Percentiles rank a stretch among this genome's conserved stretches.
phyloP scores from a whole-genome alignment of 768 basidiomycete genomes.

The Boletus rubescentipes region DNA sequence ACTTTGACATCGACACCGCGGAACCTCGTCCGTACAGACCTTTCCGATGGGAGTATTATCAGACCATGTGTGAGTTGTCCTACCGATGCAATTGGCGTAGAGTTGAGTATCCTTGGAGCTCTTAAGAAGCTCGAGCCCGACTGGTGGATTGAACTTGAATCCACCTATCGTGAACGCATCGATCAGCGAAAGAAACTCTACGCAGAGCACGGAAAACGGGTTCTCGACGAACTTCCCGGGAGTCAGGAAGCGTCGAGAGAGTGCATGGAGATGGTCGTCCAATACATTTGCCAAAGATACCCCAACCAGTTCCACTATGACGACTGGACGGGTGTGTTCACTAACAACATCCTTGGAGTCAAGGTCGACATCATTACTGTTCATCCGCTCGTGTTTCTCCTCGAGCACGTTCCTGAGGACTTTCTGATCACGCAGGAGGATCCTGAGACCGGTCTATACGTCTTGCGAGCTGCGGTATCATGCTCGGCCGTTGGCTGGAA shows the following conservation, averaged over 20 bases:
- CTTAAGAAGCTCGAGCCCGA: slow-evolving; percentile 50
- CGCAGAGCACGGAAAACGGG: slow-evolving; percentile 36
- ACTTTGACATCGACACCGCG: slow-evolving; percentile 45
- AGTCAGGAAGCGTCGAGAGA: slow-evolving; percentile 50
- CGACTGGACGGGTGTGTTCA: slow-evolving; percentile 35
- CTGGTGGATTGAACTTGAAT: slow-evolving; percentile 58
- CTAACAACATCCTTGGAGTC: slow-evolving; percentile 42
- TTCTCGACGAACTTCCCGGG: slow-evolving; percentile 49
- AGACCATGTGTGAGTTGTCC: slow-evolving; percentile 45
- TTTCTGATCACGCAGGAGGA: slow-evolving; percentile 46
- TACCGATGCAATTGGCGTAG: background rate
- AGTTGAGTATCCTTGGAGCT: slow-evolving; percentile 26
- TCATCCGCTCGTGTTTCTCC: slow-evolving; percentile 42
- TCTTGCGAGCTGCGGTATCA: slow-evolving; percentile 44
- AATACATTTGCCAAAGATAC: slow-evolving; percentile 56
- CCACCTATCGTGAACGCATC: slow-evolving; percentile 46
- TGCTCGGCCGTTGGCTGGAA: slow-evolving; percentile 54
- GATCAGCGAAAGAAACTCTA: slow-evolving; percentile 42
- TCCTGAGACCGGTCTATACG: slow-evolving; percentile 42
- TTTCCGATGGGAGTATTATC: slow-evolving; percentile 55
- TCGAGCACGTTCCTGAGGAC: slow-evolving; percentile 55
- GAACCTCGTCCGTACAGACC: slow-evolving; percentile 54
- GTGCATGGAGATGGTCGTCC: slow-evolving; percentile 54
- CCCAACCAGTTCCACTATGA: slow-evolving; percentile 50
- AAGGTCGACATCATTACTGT: slow-evolving; percentile 27